phyloP scores from a whole-genome alignment of 768 basidiomycete genomes.

The Coprinopsis marcescibilis region DNA sequence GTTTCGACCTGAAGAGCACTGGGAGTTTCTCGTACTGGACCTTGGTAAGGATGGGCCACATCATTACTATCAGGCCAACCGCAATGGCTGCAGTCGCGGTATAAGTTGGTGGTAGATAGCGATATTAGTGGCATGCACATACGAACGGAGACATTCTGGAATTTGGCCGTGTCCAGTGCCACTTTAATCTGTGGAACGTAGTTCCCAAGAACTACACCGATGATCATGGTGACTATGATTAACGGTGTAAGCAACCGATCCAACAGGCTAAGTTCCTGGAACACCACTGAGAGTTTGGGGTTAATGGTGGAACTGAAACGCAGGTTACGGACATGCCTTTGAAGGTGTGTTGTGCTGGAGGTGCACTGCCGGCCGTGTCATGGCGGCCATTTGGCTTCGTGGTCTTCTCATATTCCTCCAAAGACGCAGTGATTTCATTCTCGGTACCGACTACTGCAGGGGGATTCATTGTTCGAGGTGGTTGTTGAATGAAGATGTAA shows the following conservation, averaged over 20 bases:
- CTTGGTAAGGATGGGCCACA: conserved; percentile 79
- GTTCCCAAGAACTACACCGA: conserved; percentile 70
- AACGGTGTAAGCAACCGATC: conserved; percentile 62
- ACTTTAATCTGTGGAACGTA: conserved; percentile 54
- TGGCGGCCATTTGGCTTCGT: too few species aligned
- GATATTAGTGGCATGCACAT: conserved; percentile 24
- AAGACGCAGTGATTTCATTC: too few species aligned
- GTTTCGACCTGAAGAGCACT: conserved; percentile 41
- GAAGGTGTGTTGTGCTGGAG: not conserved
- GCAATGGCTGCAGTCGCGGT: conserved; percentile 52
- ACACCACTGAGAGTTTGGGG: conserved; percentile 24
- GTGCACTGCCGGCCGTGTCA: too few species aligned
- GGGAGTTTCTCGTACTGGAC: conserved; percentile 74
- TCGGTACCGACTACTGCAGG: too few species aligned
- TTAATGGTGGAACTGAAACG: not conserved
- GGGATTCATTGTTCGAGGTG: too few species aligned
- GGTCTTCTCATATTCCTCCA: too few species aligned
- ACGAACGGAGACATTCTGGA: conserved; percentile 76
- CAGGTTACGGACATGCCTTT: not conserved
- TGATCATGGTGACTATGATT: conserved; percentile 67
- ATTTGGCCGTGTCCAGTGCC: conserved; percentile 56
- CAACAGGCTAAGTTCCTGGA: conserved; percentile 38
- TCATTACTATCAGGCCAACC: conserved; percentile 78
- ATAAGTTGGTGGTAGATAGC: not conserved
- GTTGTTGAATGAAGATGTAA: too few species aligned